Evolutionary conservation across 768 basidiomycete genomes (phyloP), one percentile per base, ranked within the genome.

Genomic region (Candolleomyces eurysporus): DNA sequence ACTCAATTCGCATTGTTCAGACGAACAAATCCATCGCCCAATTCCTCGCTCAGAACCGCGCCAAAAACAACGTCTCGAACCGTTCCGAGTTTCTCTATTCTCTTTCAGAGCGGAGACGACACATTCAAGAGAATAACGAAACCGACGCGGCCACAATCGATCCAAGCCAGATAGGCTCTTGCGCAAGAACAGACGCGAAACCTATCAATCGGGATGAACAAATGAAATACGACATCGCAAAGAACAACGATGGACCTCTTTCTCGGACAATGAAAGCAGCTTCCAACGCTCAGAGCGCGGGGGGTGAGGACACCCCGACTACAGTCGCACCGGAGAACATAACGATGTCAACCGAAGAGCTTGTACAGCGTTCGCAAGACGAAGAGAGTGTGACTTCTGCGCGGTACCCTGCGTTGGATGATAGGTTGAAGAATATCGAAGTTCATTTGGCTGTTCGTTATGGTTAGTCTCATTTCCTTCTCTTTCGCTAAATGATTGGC

Each of bases 201-300:
- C 75, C 81, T 0, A 73, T 91, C 36, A 84, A 93, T 70, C 78
- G 92, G 43, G 89, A 91, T 59, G 75, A 84, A 1, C 92, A 93
- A 67, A 91, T 93, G 80, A 90, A 90, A 70, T 93, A 92, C 64
- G 92, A 94, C 69, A 89, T 94, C 63, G 88, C 88, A n/a, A 91
- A 86, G 73, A 92, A 93, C 63, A 87, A 86, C 58, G 89, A 90
- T 42, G 91, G 91, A 0, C 90, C 91, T 0, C 75, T 94, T 48
- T 79, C 60, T 19, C 57, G 65, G 31, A 66, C 65, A 5, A 56
- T 43, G 54, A 56, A 56, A 36, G 36, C n/a, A 56, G 46, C 21
- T 53, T 22, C 5, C 43, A 61, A 57, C 26, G 54, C 83, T 32
- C 79, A 84, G 65, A 91, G 87, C 0, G 67, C 63, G 80, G 81